Percentiles rank a stretch among this genome's conserved stretches.
Conservation (phyloP, 2,329 filamentous ascomycete species). For the Fusarium sp. region DNA sequence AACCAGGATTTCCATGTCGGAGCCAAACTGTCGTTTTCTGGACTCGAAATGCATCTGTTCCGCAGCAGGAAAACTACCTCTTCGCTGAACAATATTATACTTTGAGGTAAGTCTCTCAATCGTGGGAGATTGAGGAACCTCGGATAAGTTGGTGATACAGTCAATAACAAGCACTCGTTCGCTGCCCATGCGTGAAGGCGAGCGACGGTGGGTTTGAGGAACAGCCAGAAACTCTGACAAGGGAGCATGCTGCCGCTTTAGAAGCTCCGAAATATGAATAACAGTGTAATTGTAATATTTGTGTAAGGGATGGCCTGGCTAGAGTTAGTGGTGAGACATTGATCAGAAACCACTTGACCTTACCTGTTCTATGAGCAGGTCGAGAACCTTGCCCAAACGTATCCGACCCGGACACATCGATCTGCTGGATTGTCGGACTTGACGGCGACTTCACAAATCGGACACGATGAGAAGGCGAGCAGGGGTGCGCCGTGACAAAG, state of each 20-base stretch:
- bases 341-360: slow-evolving; percentile 11
- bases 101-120: slow-evolving; percentile 48
- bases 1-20: slow-evolving; percentile 75
- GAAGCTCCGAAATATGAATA: slow-evolving; percentile 66
- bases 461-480: slow-evolving; percentile 65
- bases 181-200: slow-evolving; percentile 39
- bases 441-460: slow-evolving; percentile 67
- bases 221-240: slow-evolving; percentile 58
- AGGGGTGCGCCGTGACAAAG: slow-evolving; percentile 74
- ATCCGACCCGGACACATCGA: slow-evolving; percentile 60
- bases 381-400: slow-evolving; percentile 56
- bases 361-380: slow-evolving; percentile 59
- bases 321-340: slow-evolving; percentile 19
- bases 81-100: slow-evolving; percentile 46
- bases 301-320: slow-evolving; percentile 68
- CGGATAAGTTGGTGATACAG: slow-evolving; percentile 65
- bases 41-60: slow-evolving; percentile 66
- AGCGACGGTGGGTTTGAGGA: slow-evolving; percentile 45
- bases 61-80: slow-evolving; percentile 53
- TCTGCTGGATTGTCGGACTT: slow-evolving; percentile 67
- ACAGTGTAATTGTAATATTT: slow-evolving; percentile 69
- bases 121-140: slow-evolving; percentile 60
- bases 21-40: slow-evolving; percentile 66
- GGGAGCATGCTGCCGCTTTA: slow-evolving; percentile 56
- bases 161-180: slow-evolving; percentile 67